Evolutionary conservation across 2,329 filamentous ascomycete species (phyloP).

Genomic region (Xylaria hypoxylon): DNA sequence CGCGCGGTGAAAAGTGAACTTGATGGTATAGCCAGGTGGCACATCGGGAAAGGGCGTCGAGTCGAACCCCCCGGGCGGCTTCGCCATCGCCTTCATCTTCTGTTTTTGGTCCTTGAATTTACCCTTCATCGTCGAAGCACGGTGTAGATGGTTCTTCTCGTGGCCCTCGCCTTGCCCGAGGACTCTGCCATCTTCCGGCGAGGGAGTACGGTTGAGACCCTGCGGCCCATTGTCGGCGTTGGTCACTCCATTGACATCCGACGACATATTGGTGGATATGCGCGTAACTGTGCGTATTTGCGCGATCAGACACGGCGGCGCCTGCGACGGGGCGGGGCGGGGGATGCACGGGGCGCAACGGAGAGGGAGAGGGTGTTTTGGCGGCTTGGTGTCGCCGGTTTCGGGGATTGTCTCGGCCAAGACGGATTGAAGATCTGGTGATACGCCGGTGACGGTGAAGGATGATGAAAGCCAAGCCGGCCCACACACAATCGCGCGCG

Average conservation of each 20-base stretch:
- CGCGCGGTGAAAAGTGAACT: conserved; percentile 85
- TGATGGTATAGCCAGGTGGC: conserved; percentile 83
- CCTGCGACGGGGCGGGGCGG: conserved; percentile 22
- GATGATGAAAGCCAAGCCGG: conserved; percentile 42
- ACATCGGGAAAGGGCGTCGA: conserved; percentile 79
- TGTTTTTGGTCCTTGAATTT: conserved; percentile 54
- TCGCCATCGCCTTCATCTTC: conserved; percentile 55
- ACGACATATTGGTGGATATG: conserved; percentile 32
- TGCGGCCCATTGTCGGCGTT: conserved; percentile 53
- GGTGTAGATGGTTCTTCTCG: conserved; percentile 25
- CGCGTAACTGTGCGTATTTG: conserved; percentile 16
- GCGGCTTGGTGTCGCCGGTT: conserved; percentile 20
- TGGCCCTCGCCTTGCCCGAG: conserved; percentile 29
- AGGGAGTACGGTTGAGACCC: conserved; percentile 34
- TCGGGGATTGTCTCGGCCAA: conserved; percentile 28
- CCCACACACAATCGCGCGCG: conserved; percentile 17
- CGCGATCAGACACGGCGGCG: conserved; percentile 22
- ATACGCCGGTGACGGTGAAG: conserved; percentile 2
- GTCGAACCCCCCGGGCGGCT: conserved; percentile 83
- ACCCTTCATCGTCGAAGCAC: conserved; percentile 47
- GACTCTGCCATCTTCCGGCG: conserved; percentile 31
- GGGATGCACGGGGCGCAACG: not conserved
- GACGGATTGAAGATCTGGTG: conserved; percentile 11
- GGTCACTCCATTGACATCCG: conserved; percentile 29
- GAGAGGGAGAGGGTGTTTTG: conserved; percentile 18